Conservation (phyloP, 2,329 filamentous ascomycete species). For the Penicillium fuscoglaucum region DNA sequence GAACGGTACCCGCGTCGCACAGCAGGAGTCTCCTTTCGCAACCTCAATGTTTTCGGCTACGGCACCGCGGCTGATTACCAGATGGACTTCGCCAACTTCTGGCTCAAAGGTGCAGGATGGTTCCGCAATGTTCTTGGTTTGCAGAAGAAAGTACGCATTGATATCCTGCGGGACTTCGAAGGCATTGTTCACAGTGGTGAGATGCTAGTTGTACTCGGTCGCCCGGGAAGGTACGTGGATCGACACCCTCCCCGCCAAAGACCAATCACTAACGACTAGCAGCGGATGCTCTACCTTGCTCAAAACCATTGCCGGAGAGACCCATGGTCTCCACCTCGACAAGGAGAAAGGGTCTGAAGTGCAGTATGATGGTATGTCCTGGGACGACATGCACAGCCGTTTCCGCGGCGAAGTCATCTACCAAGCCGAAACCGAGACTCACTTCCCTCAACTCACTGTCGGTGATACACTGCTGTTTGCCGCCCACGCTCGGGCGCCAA, state of each 20-base stretch:
- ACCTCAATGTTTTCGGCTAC: constrained; percentile 48
- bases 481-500: constrained; percentile 59
- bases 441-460: constrained; percentile 74
- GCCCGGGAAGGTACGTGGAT: constrained; percentile 44
- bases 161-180: constrained; percentile 64
- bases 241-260: background rate
- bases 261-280: background rate
- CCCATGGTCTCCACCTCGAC: constrained; percentile 74
- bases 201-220: constrained; percentile 57
- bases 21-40: constrained; percentile 46
- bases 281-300: constrained; percentile 74
- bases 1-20: constrained; percentile 35
- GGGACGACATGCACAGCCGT: constrained; percentile 70
- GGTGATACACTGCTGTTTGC: constrained; percentile 77
- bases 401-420: constrained; percentile 87
- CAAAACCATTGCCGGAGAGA: constrained; percentile 81
- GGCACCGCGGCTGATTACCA: constrained; percentile 47
- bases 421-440: constrained; percentile 78
- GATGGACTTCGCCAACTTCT: constrained; percentile 46
- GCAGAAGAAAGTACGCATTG: constrained; percentile 47
- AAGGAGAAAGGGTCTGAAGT: constrained; percentile 70
- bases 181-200: constrained; percentile 59
- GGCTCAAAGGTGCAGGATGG: constrained; percentile 38
- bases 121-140: constrained; percentile 30
- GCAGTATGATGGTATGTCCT: constrained; percentile 70